phyloP scores from a whole-genome alignment of 208 protist species.

The Trichomonas gallinae region DNA sequence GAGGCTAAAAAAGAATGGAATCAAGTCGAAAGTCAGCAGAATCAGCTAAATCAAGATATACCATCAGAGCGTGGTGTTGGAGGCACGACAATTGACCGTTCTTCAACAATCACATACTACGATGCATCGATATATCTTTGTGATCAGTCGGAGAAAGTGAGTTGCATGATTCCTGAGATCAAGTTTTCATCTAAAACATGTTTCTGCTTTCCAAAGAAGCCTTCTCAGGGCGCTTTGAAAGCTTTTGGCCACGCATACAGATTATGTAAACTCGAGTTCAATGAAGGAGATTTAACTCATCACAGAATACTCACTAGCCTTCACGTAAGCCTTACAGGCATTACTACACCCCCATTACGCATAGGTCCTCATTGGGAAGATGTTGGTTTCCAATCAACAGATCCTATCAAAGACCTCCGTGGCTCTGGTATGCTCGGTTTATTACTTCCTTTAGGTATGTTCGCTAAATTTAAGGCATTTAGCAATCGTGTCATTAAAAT shows the following conservation, averaged over 20 bases:
- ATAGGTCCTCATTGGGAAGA: not conserved
- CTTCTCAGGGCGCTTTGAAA: not conserved
- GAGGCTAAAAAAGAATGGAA: not conserved
- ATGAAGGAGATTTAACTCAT: not conserved
- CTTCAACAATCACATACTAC: not conserved
- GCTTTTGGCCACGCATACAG: not conserved
- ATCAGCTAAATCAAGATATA: not conserved
- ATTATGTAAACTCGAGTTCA: not conserved
- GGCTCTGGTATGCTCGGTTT: not conserved
- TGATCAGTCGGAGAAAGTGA: not conserved
- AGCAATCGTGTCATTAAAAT: not conserved
- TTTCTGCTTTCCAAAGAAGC: not conserved
- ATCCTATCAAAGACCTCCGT: not conserved
- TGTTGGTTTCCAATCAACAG: not conserved
- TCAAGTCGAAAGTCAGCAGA: not conserved
- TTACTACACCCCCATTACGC: not conserved
- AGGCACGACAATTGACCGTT: not conserved
- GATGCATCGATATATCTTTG: not conserved
- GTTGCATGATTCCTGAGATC: not conserved
- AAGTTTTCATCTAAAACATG: not conserved
- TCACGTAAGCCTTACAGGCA: not conserved
- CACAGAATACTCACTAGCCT: not conserved
- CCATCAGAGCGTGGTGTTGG: not conserved
- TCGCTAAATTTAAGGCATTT: not conserved
- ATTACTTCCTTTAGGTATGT: not conserved